A percentile compares a stretch with the other conserved stretches of the same genome.
These are phyloP conservation scores for Albizia julibrissin DNA, from an alignment of 306 rosid genomes.

Conservation along the genomic window DNA sequence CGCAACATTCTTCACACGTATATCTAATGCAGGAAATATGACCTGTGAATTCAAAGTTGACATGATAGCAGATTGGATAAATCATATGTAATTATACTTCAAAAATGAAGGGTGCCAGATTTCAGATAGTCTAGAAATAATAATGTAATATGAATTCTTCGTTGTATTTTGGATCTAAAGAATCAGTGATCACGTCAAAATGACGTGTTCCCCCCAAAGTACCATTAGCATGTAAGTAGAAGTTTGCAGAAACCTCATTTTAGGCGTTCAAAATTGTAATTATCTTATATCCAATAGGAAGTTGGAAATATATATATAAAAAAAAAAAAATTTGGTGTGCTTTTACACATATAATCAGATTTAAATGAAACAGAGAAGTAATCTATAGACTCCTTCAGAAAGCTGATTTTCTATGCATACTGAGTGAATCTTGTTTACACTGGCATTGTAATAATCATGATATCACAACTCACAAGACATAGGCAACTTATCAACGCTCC, in stretches of 20 bases:
- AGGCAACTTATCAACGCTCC: not conserved
- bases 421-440: not conserved
- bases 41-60: not conserved
- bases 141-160: not conserved
- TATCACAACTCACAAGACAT: not conserved
- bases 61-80: not conserved
- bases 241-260: not conserved
- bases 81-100: not conserved
- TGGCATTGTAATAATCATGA: not conserved
- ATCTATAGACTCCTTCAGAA: not conserved
- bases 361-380: not conserved
- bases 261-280: not conserved
- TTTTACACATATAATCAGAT: not conserved
- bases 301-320: not conserved
- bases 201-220: not conserved
- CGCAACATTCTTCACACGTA: slow-evolving; percentile 43
- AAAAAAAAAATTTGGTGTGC: not conserved
- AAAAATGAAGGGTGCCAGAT: not conserved
- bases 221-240: not conserved
- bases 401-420: not conserved
- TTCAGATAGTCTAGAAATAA: not conserved
- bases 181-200: not conserved
- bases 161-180: not conserved
- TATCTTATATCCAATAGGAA: not conserved
- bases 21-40: slow-evolving; percentile 36